Evolutionary conservation across 192 early-diverging fungal genomes (phyloP).

Genomic region (Coemansia sp.): DNA sequence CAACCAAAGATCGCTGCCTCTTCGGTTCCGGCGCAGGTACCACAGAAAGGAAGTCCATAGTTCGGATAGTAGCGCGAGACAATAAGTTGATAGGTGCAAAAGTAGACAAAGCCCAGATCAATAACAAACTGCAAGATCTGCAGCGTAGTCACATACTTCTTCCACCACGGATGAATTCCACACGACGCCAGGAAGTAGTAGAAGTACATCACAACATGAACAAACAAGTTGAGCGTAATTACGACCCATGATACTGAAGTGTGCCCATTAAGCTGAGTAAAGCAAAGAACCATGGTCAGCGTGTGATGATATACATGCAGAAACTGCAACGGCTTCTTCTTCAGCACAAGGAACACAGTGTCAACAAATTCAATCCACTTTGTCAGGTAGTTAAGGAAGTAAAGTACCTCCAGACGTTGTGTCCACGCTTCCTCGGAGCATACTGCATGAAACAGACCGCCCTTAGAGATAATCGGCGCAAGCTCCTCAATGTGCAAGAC

Average conservation of each 20-base stretch:
- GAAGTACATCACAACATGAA: constrained; percentile 92
- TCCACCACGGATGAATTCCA: constrained; percentile 86
- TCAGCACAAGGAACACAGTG: constrained; percentile 82
- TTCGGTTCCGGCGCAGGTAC: constrained; percentile 73
- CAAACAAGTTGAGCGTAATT: constrained; percentile 77
- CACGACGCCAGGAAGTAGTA: constrained; percentile 81
- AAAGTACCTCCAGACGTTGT: constrained; percentile 75
- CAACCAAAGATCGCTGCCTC: constrained; percentile 82
- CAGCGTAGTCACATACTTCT: constrained; percentile 85
- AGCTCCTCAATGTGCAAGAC: constrained; percentile 75
- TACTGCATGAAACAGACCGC: constrained; percentile 72
- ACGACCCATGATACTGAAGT: constrained; percentile 65
- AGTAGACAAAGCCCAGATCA: constrained; percentile 83
- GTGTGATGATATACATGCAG: constrained; percentile 93
- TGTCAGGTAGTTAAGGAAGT: constrained; percentile 90
- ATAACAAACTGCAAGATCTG: constrained; percentile 92
- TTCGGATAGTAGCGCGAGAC: constrained; percentile 62
- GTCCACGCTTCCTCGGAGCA: constrained; percentile 72
- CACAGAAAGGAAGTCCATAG: constrained; percentile 55
- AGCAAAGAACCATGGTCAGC: constrained; percentile 86
- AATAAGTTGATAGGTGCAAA: constrained; percentile 83
- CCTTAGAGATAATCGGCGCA: constrained; percentile 62
- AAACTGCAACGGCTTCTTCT: constrained; percentile 86
- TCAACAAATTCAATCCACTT: constrained; percentile 90
- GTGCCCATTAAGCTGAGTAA: constrained; percentile 69